phyloP scores from a whole-genome alignment of 768 basidiomycete species.

The Tylopilus subfusipes region DNA sequence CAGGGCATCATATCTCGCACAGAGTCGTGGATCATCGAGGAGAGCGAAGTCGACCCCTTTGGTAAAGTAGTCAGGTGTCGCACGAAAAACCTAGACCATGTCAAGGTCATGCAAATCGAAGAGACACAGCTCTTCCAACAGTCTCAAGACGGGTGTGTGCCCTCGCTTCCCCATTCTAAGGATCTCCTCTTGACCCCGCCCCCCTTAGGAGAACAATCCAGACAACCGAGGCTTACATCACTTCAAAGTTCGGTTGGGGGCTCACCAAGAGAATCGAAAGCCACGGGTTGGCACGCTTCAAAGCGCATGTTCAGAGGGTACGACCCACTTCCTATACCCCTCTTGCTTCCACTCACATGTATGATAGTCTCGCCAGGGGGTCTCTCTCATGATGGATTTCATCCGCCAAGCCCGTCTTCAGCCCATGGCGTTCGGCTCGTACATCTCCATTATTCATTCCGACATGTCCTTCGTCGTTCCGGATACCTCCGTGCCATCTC shows the following conservation, averaged over 20 bases:
- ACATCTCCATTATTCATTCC: slow-evolving; percentile 33
- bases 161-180: neutral
- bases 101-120: slow-evolving; percentile 90
- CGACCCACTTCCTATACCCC: slow-evolving; percentile 23
- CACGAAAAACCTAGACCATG: slow-evolving; percentile 90
- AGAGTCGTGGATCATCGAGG: slow-evolving; percentile 93
- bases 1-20: no score
- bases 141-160: slow-evolving; percentile 61
- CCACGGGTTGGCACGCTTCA: slow-evolving; percentile 80
- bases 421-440: slow-evolving; percentile 43
- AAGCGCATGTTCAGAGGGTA: slow-evolving; percentile 82
- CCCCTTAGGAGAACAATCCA: slow-evolving; percentile 69
- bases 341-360: neutral
- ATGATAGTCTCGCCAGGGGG: slow-evolving; percentile 77
- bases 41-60: slow-evolving; percentile 87
- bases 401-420: slow-evolving; percentile 73
- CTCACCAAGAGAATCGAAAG: slow-evolving; percentile 84
- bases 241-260: slow-evolving; percentile 90
- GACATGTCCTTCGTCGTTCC: slow-evolving; percentile 29
- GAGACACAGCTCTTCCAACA: slow-evolving; percentile 76
- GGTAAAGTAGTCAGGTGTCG: slow-evolving; percentile 72
- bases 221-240: slow-evolving; percentile 79
- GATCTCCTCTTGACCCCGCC: slow-evolving; percentile 1
- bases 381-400: slow-evolving; percentile 74
- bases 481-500: slow-evolving; percentile 17